Conservation (phyloP, 805 yeast genomes). For the Wickerhamiella kazuoi region DNA sequence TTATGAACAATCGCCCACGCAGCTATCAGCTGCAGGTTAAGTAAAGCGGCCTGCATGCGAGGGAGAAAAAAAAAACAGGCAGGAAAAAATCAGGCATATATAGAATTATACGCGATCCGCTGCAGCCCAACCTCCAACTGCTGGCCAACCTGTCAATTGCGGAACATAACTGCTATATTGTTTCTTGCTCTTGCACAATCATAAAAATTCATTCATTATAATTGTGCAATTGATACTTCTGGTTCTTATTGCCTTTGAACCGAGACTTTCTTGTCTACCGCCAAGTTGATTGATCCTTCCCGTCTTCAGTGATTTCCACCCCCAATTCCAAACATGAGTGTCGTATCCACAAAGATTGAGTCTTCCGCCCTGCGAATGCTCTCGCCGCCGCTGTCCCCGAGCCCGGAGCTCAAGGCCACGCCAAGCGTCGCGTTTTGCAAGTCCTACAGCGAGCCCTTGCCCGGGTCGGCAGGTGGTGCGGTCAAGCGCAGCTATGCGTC, state of each 20-base stretch:
- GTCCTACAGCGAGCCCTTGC: neutral
- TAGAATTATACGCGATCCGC: neutral
- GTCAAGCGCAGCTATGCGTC: neutral
- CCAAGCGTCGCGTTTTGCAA: neutral
- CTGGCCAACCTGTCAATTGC: neutral
- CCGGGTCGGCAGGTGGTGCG: neutral
- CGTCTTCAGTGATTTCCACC: neutral
- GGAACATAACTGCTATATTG: no score
- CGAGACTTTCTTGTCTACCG: neutral
- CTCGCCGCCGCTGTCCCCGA: constrained; percentile 21
- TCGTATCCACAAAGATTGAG: neutral
- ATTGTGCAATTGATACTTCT: neutral
- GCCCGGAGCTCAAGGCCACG: constrained; percentile 10
- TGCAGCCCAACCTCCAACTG: neutral
- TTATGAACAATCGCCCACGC: neutral
- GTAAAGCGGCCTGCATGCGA: neutral
- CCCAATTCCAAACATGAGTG: neutral
- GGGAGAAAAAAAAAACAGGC: no score
- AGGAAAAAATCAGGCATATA: neutral
- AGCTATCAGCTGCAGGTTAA: neutral
- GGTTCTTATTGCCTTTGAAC: neutral
- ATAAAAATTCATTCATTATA: no score
- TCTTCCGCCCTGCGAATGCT: constrained; percentile 12
- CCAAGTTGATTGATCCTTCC: no score
- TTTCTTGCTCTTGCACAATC: neutral